Evolutionary conservation across 2,329 filamentous ascomycete species (phyloP).

Genomic region (Fusarium xyrophilum): DNA sequence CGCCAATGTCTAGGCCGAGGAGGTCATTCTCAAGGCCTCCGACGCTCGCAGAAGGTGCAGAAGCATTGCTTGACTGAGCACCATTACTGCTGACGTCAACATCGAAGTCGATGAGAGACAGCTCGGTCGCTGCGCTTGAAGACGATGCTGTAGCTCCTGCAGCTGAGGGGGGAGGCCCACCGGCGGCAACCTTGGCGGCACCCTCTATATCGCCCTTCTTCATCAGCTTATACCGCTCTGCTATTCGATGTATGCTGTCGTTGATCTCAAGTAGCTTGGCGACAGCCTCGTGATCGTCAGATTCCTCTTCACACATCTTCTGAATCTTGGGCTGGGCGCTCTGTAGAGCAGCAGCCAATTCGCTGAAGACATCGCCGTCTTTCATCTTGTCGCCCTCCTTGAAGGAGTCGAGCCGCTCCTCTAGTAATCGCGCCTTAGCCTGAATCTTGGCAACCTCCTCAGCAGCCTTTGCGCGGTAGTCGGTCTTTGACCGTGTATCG

Average conservation of each 20-base stretch:
- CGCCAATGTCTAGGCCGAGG: constrained; percentile 82
- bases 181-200: constrained; percentile 82
- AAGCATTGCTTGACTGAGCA: constrained; percentile 41
- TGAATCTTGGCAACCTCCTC: constrained; percentile 95
- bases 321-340: constrained; percentile 98
- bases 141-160: constrained; percentile 65
- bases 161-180: constrained; percentile 63
- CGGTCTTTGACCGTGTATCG: constrained; percentile 93
- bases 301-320: constrained; percentile 99
- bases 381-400: constrained; percentile 79
- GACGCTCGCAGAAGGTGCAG: constrained; percentile 52
- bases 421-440: constrained; percentile 89
- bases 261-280: constrained; percentile 97
- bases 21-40: constrained; percentile 87
- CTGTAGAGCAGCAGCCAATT: constrained; percentile 85
- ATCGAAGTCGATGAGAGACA: constrained; percentile 94
- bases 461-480: constrained; percentile 96
- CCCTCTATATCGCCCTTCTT: constrained; percentile 92
- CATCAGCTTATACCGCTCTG: constrained; percentile 92
- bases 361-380: constrained; percentile 74
- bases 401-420: constrained; percentile 90
- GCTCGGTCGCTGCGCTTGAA: constrained; percentile 64
- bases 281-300: constrained; percentile 94
- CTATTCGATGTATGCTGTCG: constrained; percentile 96
- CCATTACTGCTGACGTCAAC: constrained; percentile 61